phyloP scores from a whole-genome alignment of 208 protist genomes.

The Trypanosoma grayi region DNA sequence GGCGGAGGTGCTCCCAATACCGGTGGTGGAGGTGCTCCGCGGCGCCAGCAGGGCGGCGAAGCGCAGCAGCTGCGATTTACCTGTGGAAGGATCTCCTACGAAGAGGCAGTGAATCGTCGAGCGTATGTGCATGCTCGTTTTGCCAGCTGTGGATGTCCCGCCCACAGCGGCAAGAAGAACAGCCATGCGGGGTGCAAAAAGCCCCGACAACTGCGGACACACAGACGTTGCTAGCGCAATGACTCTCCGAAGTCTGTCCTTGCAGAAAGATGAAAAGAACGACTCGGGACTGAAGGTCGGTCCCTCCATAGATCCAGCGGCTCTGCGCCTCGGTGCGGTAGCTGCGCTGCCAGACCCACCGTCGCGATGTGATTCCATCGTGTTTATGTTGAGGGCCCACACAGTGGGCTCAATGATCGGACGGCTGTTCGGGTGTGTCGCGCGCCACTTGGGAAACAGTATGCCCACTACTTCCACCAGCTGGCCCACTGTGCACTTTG shows the following conservation, averaged over 20 bases:
- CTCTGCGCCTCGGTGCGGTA: slow-evolving; percentile 19
- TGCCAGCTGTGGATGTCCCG: slow-evolving; percentile 60
- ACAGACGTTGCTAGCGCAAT: slow-evolving; percentile 57
- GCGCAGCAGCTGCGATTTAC: slow-evolving; percentile 94
- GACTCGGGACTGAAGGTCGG: slow-evolving; percentile 73
- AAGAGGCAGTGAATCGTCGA: slow-evolving; percentile 97
- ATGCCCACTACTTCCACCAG: slow-evolving; percentile 84
- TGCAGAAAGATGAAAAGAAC: slow-evolving; percentile 65
- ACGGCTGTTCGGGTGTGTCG: slow-evolving; percentile 52
- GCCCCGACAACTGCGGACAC: slow-evolving; percentile 73
- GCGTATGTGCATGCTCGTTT: slow-evolving; percentile 62
- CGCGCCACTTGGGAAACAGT: slow-evolving; percentile 68
- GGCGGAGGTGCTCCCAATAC: slow-evolving; percentile 90
- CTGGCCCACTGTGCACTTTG: slow-evolving; percentile 79
- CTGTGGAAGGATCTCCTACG: slow-evolving; percentile 98
- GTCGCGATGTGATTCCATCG: slow-evolving; percentile 77
- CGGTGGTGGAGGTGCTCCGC: slow-evolving; percentile 87
- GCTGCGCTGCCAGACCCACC: slow-evolving; percentile 22
- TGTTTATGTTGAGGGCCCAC: slow-evolving; percentile 71
- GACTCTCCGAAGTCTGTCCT: slow-evolving; percentile 37
- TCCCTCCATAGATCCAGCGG: slow-evolving; percentile 25
- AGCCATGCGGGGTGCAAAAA: slow-evolving; percentile 79
- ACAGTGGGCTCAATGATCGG: slow-evolving; percentile 78
- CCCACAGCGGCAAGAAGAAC: slow-evolving; percentile 73
- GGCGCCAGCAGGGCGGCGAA: slow-evolving; percentile 78